Base-by-base conservation (phyloP, 257 asterid genomes). In the Cordia subcordata region DNA sequence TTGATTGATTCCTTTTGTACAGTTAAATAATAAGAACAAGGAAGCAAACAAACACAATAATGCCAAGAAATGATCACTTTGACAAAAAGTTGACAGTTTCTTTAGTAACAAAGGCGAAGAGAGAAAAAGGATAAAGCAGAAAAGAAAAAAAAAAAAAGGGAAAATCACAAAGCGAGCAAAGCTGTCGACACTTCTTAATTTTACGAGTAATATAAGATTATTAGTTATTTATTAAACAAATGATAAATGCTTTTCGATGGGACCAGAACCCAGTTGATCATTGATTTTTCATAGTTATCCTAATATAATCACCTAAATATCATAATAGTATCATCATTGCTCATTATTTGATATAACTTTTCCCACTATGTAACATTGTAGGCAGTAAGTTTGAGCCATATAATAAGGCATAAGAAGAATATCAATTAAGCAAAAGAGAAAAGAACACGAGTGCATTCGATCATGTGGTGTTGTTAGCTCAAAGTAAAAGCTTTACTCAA, bases 381-480 rank as follows among this genome's bases (percentile, higher is more conserved):
- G 33, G 27, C 56, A n/a, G n/a, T 32, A 16, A 17, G 22, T 51
- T n/a, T 19, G 56, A 52, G 2, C 16, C 23, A 14, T 8, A 20
- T 15, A 64, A 15, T 8, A 11, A n/a, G n/a, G 14, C 18, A 35
- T 11, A 55, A 21, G 23, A 21, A 70, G 11, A 17, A 51, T 12
- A 20, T 1, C 13, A 27, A 11, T 37, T 19, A 4, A 37, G n/a
- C 18, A 37, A 15, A 55, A 22, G 32, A 22, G 27, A 42, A 0
- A 33, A 73, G 64, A 60, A 33, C 49, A 39, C 61, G 60, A 58
- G 13, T 45, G 52, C 15, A 49, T 18, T 62, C 63, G 78, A 70
- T 67, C 69, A 37, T 65, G 63, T 14, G 13, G 35, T 49, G 60
- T 40, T 55, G 75, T 63, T 72, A 71, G 77, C 79, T 72, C 33